phyloP scores from a whole-genome alignment of 331 rosid species.

The Pyracantha coccinea region DNA sequence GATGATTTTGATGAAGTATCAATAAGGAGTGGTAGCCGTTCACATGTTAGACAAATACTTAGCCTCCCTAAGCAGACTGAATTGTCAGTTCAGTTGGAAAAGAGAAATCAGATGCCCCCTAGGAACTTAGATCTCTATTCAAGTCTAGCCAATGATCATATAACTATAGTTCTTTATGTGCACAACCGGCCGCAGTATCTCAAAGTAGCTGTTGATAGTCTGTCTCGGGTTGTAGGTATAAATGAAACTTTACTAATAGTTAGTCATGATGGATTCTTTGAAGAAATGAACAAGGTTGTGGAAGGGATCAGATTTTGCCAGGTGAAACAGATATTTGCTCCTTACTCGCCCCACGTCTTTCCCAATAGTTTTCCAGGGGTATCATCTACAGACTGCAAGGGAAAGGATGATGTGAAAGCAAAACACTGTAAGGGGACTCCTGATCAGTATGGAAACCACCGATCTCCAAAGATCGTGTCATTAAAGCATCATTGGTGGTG shows the following conservation, averaged over 20 bases:
- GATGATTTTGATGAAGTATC: slow-evolving; percentile 25
- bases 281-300: slow-evolving; percentile 72
- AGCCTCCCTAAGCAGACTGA: slow-evolving; percentile 59
- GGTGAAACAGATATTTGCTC: slow-evolving; percentile 86
- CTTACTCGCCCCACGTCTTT: slow-evolving; percentile 84
- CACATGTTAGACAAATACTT: slow-evolving; percentile 15
- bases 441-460: slow-evolving; percentile 89
- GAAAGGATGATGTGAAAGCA: slow-evolving; percentile 31
- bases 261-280: slow-evolving; percentile 88
- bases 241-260: slow-evolving; percentile 75
- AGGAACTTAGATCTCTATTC: slow-evolving; percentile 80
- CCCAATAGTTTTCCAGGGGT: slow-evolving; percentile 68
- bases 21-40: not conserved
- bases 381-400: slow-evolving; percentile 64
- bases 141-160: slow-evolving; percentile 47
- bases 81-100: slow-evolving; percentile 53
- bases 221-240: slow-evolving; percentile 71
- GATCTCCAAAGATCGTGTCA: slow-evolving; percentile 79
- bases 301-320: slow-evolving; percentile 65
- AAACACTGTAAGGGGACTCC: slow-evolving; percentile 59
- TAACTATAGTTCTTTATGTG: slow-evolving; percentile 73
- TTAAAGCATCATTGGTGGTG: slow-evolving; percentile 99
- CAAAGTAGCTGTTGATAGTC: slow-evolving; percentile 63
- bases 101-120: slow-evolving; percentile 57
- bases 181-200: slow-evolving; percentile 90